Percentiles rank a stretch among this genome's conserved stretches.
These are phyloP conservation scores for Bryoerythrophyllum caledonicum DNA, from an alignment of 225 moss, liverwort and hornwort species.

Conservation along the genomic window DNA sequence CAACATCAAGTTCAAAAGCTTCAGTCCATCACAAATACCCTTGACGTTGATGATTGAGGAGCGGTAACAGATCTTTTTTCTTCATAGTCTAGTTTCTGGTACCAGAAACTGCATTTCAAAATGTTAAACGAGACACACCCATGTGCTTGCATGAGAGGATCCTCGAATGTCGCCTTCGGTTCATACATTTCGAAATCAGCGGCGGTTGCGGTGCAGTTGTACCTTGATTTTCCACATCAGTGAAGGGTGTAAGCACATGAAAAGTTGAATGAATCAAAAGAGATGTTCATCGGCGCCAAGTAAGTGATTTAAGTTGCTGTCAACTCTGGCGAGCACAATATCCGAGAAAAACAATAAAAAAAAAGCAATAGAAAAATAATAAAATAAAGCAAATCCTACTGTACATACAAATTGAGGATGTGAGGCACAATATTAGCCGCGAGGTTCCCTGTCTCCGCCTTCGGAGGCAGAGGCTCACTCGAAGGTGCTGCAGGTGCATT, in stretches of 20 bases:
- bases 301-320: not conserved
- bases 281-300: not conserved
- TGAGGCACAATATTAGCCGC: conserved; percentile 40
- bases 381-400: not conserved
- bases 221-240: conserved; percentile 43
- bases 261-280: not conserved
- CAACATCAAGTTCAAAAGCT: conserved; percentile 2
- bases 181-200: conserved; percentile 76
- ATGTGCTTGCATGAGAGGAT: conserved; percentile 89
- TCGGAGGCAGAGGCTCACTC: not conserved
- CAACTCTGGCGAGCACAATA: not conserved
- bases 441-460: conserved; percentile 27
- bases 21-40: not conserved
- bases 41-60: not conserved
- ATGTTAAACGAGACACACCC: conserved; percentile 20
- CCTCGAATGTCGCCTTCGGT: conserved; percentile 78
- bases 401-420: conserved; percentile 36
- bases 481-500: not conserved
- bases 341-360: not conserved
- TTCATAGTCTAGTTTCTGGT: not conserved
- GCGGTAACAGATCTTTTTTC: not conserved
- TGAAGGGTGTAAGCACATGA: not conserved
- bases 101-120: conserved; percentile 8
- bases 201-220: conserved; percentile 63
- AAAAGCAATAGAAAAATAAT: too few species aligned